phyloP scores from a whole-genome alignment of 768 basidiomycete species.

The Suillus discolor region DNA sequence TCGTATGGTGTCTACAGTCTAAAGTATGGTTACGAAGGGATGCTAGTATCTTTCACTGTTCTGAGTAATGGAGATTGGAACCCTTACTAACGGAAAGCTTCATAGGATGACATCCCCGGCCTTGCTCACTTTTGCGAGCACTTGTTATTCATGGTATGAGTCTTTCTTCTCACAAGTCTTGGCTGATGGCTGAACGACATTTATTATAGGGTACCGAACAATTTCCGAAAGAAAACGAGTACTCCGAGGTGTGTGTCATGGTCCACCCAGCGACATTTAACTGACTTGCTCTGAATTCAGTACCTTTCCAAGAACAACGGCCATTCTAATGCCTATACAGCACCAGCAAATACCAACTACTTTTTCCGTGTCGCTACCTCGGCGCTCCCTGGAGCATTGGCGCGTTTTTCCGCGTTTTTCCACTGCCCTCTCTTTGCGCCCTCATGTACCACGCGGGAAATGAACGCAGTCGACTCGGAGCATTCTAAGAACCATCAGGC shows the following conservation, averaged over 20 bases:
- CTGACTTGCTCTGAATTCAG: slow-evolving; percentile 34
- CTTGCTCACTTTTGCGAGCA: slow-evolving; percentile 97
- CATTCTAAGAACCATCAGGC: slow-evolving; percentile 94
- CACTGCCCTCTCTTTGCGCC: slow-evolving; percentile 88
- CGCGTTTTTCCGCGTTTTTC: slow-evolving; percentile 86
- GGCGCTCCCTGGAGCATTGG: slow-evolving; percentile 67
- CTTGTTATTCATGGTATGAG: slow-evolving; percentile 87
- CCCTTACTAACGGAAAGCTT: slow-evolving; percentile 2
- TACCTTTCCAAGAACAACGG: slow-evolving; percentile 84
- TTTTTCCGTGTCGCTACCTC: slow-evolving; percentile 71
- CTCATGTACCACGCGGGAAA: slow-evolving; percentile 84
- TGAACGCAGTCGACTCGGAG: slow-evolving; percentile 96
- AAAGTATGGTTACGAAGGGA: not conserved
- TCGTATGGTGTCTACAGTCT: not conserved
- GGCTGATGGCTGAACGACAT: slow-evolving; percentile 10
- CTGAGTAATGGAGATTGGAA: not conserved
- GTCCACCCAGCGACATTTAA: not conserved
- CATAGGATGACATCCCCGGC: slow-evolving; percentile 84
- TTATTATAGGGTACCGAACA: slow-evolving; percentile 68
- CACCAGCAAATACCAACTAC: slow-evolving; percentile 90
- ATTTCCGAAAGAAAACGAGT: slow-evolving; percentile 93
- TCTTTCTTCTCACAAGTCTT: not conserved
- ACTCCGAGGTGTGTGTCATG: slow-evolving; percentile 66
- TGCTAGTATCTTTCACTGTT: not conserved
- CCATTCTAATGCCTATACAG: slow-evolving; percentile 90